These are phyloP conservation scores for Lipomyces chichibuensis DNA, from an alignment of 805 yeast species.

Conservation along the genomic window DNA sequence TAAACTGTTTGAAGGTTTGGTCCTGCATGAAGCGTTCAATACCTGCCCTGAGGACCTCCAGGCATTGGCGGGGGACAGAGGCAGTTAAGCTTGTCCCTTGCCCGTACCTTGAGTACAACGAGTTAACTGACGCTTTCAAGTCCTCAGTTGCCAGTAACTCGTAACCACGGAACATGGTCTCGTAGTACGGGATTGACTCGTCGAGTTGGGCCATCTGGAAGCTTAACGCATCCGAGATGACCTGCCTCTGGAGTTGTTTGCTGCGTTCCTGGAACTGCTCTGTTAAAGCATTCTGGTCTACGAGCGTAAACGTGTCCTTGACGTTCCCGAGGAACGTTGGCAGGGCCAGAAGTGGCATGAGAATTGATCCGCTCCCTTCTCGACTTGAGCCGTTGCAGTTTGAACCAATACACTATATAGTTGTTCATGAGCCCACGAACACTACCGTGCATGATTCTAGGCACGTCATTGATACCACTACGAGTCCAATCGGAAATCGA, in stretches of 20 bases:
- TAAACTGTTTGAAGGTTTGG: not conserved
- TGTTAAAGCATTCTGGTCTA: not conserved
- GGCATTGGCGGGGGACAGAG: not conserved
- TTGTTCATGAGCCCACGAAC: too few species aligned
- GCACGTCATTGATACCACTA: too few species aligned
- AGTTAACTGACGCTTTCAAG: not conserved
- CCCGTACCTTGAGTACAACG: not conserved
- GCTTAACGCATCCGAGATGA: not conserved
- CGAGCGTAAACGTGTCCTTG: not conserved
- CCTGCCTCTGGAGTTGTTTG: not conserved
- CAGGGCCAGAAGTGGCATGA: not conserved
- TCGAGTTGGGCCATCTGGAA: not conserved
- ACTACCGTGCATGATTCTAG: too few species aligned
- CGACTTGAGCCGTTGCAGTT: not conserved
- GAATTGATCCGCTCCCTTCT: not conserved
- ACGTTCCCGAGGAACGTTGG: not conserved
- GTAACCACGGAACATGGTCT: not conserved
- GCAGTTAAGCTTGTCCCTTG: not conserved
- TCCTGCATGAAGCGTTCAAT: not conserved
- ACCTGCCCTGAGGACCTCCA: not conserved
- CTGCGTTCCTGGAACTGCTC: not conserved
- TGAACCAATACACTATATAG: not conserved
- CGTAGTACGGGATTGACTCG: not conserved
- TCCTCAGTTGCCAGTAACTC: too few species aligned
- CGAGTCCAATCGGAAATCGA: too few species aligned